Conservation (phyloP, 371 early-diverging fungal species). For the Mortierella sp. region DNA sequence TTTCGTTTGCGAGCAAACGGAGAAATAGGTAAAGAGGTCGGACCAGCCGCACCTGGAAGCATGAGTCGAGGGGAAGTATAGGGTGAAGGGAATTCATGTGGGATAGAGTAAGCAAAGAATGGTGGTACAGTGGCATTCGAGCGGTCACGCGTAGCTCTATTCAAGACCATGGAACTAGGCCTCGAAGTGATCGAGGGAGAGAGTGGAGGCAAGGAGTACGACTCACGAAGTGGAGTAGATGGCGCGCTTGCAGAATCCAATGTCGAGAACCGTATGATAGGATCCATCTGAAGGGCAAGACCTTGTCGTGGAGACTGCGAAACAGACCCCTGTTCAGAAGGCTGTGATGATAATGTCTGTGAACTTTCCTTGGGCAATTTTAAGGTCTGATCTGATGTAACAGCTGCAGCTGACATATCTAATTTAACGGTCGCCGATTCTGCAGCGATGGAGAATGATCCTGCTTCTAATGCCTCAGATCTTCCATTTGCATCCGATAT, state of each 20-base stretch:
- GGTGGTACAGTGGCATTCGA: slow-evolving; percentile 44
- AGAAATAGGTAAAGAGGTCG: slow-evolving; percentile 40
- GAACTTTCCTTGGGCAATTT: slow-evolving; percentile 4
- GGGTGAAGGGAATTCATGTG: slow-evolving; percentile 54
- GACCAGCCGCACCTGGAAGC: slow-evolving; percentile 47
- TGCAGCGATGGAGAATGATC: neutral
- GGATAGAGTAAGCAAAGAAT: slow-evolving; percentile 54
- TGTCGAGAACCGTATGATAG: slow-evolving; percentile 17
- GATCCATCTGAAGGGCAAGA: slow-evolving; percentile 25
- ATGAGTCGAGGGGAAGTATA: slow-evolving; percentile 52
- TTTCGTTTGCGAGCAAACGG: slow-evolving; percentile 58
- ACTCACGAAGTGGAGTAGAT: slow-evolving; percentile 29
- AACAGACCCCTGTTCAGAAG: neutral
- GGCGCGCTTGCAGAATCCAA: slow-evolving; percentile 30
- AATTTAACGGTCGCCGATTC: neutral
- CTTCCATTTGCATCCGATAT: neutral
- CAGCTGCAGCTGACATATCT: neutral
- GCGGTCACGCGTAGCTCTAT: slow-evolving; percentile 38
- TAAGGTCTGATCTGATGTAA: slow-evolving; percentile 1
- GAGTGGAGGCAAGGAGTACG: slow-evolving; percentile 14
- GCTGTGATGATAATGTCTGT: neutral
- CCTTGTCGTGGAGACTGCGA: slow-evolving; percentile 10
- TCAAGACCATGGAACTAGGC: slow-evolving; percentile 34
- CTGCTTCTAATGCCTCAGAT: slow-evolving; percentile 1
- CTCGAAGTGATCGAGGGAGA: slow-evolving; percentile 31